Conservation (phyloP, 345 rosid species). For the Arabidopsis suecica region DNA sequence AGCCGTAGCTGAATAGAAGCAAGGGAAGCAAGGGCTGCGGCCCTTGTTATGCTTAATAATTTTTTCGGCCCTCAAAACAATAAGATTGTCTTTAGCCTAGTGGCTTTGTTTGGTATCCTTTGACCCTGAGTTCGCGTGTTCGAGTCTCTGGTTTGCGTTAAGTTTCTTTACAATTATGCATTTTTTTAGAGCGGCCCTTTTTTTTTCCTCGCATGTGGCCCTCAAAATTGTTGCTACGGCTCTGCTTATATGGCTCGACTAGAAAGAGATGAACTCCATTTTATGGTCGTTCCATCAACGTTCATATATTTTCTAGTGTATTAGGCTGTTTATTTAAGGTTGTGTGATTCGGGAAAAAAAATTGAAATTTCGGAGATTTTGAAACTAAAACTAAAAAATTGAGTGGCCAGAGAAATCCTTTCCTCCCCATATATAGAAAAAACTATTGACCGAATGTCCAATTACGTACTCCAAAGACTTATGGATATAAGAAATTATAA, state of each 20-base stretch:
- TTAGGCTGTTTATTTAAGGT: not conserved
- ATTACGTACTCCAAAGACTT: not conserved
- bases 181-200: no score
- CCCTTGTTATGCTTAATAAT: no score
- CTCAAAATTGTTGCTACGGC: no score
- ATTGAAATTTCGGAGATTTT: not conserved
- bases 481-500: not conserved
- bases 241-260: not conserved
- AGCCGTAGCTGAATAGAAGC: no score
- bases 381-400: not conserved
- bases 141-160: no score
- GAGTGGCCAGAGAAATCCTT: not conserved
- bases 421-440: not conserved
- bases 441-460: not conserved
- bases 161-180: no score
- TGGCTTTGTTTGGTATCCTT: no score
- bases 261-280: not conserved
- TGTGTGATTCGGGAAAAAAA: not conserved
- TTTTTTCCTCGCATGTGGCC: no score
- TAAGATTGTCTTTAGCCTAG: no score
- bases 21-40: no score
- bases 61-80: no score
- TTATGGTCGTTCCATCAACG: not conserved
- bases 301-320: not conserved
- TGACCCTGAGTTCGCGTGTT: no score